These are phyloP conservation scores for Populus tomentosa DNA, from an alignment of 441 rosid species.

Conservation along the genomic window DNA sequence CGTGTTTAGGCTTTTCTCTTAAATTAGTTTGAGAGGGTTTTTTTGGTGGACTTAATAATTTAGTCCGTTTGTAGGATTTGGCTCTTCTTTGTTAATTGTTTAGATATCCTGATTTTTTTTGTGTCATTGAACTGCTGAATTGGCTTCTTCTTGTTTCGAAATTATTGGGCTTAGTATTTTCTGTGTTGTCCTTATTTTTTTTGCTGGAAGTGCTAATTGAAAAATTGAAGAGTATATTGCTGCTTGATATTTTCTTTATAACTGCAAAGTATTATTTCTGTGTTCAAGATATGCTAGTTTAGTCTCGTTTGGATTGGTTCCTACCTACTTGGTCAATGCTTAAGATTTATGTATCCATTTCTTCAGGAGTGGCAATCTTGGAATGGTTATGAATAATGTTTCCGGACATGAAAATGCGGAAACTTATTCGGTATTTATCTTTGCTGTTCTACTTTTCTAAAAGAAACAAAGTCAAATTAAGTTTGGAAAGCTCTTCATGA, in stretches of 20 bases:
- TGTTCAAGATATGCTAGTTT: neutral
- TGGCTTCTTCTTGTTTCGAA: neutral
- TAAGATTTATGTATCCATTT: neutral
- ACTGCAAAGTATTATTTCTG: neutral
- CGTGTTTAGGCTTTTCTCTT: neutral
- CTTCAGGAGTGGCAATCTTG: slow-evolving; percentile 34
- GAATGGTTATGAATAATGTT: slow-evolving; percentile 37
- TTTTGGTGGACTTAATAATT: neutral
- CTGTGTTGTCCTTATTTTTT: neutral
- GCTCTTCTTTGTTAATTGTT: neutral
- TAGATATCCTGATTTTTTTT: neutral
- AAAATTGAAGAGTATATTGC: neutral
- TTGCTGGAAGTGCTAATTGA: neutral
- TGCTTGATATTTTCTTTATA: neutral
- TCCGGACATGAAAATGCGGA: slow-evolving; percentile 33
- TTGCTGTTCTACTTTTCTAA: neutral
- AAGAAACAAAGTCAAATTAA: neutral
- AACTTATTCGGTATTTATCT: slow-evolving; percentile 27
- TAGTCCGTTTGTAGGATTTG: neutral
- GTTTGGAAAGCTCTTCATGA: neutral
- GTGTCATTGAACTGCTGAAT: neutral
- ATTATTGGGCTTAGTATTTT: neutral
- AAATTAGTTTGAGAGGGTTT: neutral
- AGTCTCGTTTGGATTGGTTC: neutral
- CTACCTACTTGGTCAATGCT: neutral